Evolutionary conservation across 2,329 filamentous ascomycete genomes (phyloP).

Genomic region (Talaromyces verruculosus): DNA sequence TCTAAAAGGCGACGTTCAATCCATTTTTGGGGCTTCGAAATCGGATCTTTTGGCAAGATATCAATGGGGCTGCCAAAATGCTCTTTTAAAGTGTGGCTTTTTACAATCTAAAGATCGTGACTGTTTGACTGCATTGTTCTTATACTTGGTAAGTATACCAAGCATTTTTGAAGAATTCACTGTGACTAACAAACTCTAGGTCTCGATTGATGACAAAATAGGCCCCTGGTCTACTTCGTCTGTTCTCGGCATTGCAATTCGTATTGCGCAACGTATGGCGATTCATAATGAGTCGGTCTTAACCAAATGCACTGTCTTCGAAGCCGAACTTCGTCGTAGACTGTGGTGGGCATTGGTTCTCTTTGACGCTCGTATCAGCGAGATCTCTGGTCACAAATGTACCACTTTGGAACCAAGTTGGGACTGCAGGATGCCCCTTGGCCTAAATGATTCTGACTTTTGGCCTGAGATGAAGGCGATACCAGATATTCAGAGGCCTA

Average conservation of each 20-base stretch:
- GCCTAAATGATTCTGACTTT: not conserved
- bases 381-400: slow-evolving; percentile 58
- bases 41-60: not conserved
- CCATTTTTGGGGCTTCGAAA: not conserved
- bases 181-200: not conserved
- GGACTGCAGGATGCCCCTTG: slow-evolving; percentile 44
- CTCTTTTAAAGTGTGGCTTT: not conserved
- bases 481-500: not conserved
- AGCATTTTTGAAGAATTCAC: not conserved
- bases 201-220: not conserved
- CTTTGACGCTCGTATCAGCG: slow-evolving; percentile 67
- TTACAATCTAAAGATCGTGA: not conserved
- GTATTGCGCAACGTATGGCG: not conserved
- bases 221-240: not conserved
- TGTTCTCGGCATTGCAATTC: not conserved
- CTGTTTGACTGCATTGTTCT: not conserved
- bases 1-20: not conserved
- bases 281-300: not conserved
- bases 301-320: slow-evolving; percentile 52
- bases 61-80: not conserved
- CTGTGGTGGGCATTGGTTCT: slow-evolving; percentile 71
- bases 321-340: slow-evolving; percentile 68
- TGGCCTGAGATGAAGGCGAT: not conserved
- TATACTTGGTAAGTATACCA: not conserved
- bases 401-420: slow-evolving; percentile 43